phyloP scores from a whole-genome alignment of 306 rosid genomes.

The Malus fusca region DNA sequence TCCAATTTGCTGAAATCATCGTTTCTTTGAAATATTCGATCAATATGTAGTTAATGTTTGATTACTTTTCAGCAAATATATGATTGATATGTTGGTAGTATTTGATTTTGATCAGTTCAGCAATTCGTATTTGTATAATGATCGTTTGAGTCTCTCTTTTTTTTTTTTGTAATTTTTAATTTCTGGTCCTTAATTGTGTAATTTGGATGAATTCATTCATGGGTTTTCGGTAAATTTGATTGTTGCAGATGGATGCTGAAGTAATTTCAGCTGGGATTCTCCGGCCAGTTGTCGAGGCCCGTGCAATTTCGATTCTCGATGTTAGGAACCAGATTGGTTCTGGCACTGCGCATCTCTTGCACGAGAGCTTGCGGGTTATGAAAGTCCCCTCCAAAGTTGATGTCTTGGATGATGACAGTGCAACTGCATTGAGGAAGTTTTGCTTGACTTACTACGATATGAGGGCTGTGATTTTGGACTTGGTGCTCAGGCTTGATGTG shows the following conservation, averaged over 20 bases:
- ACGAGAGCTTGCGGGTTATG: slow-evolving; percentile 66
- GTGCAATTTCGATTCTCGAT: slow-evolving; percentile 38
- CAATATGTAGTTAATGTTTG: too few relatives aligned
- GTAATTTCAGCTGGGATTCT: slow-evolving; percentile 80
- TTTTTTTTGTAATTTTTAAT: too few relatives aligned
- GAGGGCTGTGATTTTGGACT: slow-evolving; percentile 71
- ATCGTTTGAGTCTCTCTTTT: too few relatives aligned
- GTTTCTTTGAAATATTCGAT: too few relatives aligned
- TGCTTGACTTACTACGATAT: slow-evolving; percentile 74
- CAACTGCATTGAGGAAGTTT: slow-evolving; percentile 69
- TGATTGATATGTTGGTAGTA: too few relatives aligned
- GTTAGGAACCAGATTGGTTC: slow-evolving; percentile 51
- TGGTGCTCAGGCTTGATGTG: slow-evolving; percentile 63
- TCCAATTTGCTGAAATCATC: too few relatives aligned
- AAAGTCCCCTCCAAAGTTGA: slow-evolving; percentile 40
- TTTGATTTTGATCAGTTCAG: too few relatives aligned
- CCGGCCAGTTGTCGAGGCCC: slow-evolving; percentile 48
- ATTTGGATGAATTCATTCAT: neutral
- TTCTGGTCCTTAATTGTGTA: neutral
- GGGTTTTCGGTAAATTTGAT: neutral
- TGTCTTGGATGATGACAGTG: slow-evolving; percentile 55
- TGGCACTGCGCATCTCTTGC: slow-evolving; percentile 64
- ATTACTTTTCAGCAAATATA: too few relatives aligned
- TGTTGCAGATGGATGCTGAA: slow-evolving; percentile 83
- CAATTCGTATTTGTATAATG: too few relatives aligned